Percentiles rank a stretch among this genome's conserved stretches.
Conservation (phyloP, 2,329 filamentous ascomycete genomes). For the Cladosporium austrohemisphaericum region DNA sequence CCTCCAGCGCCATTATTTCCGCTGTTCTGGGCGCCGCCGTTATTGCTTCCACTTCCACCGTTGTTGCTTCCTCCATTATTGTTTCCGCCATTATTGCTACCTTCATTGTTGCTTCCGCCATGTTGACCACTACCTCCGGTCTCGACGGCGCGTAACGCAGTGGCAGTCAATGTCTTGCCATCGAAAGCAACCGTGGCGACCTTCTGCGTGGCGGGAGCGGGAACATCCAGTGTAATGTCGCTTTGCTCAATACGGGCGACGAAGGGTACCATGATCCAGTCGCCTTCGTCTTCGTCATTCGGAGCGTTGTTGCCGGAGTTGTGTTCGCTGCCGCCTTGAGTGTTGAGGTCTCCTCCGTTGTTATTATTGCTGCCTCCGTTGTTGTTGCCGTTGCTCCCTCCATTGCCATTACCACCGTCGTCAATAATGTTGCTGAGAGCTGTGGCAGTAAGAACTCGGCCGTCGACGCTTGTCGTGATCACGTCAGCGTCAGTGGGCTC, state of each 20-base stretch:
- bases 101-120: not conserved
- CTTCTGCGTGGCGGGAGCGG: slow-evolving; percentile 14
- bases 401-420: not conserved
- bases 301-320: slow-evolving; percentile 9
- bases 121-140: not conserved
- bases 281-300: slow-evolving; percentile 9
- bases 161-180: slow-evolving; percentile 17
- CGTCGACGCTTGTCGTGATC: slow-evolving; percentile 22
- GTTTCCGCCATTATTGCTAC: not conserved
- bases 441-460: slow-evolving; percentile 20
- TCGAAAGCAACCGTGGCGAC: slow-evolving; percentile 16
- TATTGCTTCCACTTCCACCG: not conserved
- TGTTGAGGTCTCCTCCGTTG: slow-evolving; percentile 35
- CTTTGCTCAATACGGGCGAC: slow-evolving; percentile 21
- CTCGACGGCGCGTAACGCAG: slow-evolving; percentile 7
- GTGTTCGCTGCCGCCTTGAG: slow-evolving; percentile 1
- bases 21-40: not conserved
- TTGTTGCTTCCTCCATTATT: not conserved
- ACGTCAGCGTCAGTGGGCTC: slow-evolving; percentile 16
- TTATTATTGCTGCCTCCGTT: not conserved
- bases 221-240: slow-evolving; percentile 19
- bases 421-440: slow-evolving; percentile 13
- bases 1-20: not conserved
- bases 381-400: not conserved
- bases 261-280: slow-evolving; percentile 16